phyloP scores from a whole-genome alignment of 441 rosid genomes.

The Francoa sonchifolia region DNA sequence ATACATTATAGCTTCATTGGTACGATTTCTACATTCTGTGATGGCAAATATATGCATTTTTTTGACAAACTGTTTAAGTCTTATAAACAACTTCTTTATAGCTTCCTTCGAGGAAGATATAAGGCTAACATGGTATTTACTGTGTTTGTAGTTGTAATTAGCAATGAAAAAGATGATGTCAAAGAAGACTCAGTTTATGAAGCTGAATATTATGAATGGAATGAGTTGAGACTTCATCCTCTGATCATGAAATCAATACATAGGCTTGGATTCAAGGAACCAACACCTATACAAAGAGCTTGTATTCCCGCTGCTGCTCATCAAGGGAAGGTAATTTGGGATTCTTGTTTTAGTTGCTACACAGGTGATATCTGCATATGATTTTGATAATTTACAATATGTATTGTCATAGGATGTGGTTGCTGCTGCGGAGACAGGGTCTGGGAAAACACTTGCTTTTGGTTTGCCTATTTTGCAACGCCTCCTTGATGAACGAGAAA shows the following conservation, averaged over 20 bases:
- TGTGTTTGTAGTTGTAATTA: constrained; percentile 16
- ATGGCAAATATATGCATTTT: no score
- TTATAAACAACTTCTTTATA: no score
- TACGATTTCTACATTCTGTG: no score
- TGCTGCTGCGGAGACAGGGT: constrained; percentile 98
- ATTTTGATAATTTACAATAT: constrained; percentile 8
- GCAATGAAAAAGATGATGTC: constrained; percentile 20
- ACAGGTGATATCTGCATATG: constrained; percentile 2
- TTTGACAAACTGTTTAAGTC: no score
- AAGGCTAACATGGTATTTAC: not conserved
- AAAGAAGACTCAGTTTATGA: constrained; percentile 39
- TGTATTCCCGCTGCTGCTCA: constrained; percentile 86
- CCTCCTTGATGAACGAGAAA: constrained; percentile 75
- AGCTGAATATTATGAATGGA: constrained; percentile 64
- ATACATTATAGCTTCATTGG: no score
- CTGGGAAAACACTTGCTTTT: constrained; percentile 98
- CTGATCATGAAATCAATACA: constrained; percentile 56
- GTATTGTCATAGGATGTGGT: constrained; percentile 62
- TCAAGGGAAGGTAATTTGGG: constrained; percentile 74
- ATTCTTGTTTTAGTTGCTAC: constrained; percentile 3
- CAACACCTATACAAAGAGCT: constrained; percentile 80
- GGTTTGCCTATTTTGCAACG: constrained; percentile 95
- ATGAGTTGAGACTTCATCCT: constrained; percentile 77
- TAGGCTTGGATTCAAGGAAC: constrained; percentile 76
- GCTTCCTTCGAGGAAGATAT: not conserved